Evolutionary conservation across 805 yeast genomes (phyloP), one percentile per base, ranked within the genome.

Genomic region (Lachancea kluyveri): DNA sequence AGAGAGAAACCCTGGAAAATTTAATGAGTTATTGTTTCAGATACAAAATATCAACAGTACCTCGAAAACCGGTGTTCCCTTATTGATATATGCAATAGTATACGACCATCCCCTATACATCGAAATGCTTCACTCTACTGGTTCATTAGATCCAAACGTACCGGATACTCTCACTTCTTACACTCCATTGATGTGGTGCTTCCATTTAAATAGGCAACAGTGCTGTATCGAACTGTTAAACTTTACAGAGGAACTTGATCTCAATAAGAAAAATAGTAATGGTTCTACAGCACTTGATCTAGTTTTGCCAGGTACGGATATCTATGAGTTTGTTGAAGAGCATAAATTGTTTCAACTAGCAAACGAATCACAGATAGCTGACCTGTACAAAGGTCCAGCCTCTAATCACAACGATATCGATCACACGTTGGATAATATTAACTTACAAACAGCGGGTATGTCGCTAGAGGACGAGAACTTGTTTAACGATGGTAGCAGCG

Each of bases 101-200:
- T 77, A 72, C 42, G 64, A 70, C 37, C 64, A 76, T 21, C 46
- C 55, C 7, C 64, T 60, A 6, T 60, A 71, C 26, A 69, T 69
- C 2, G 79, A 77, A 25, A 48, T 76, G 1, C 50, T 78, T 13
- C 43, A 63, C 14, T 31, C 41, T 4, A 54, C 57, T 16, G 60
- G 65, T 25, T 46, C 54, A 64, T 22, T 50, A 5, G 74, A 73
- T 43, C 65, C 72, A 6, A 77, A 77, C 44, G 43, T 60, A 21
- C 46, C 55, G 6, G 88, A 79, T 43, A 58, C 65, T 2, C 34
- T 72, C 14, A 51, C 71, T 15, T 65, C 71, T 3, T 77, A 74
- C 54, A 70, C 85, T 0, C 85, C 95, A 8, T 55, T 83, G 26
- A 84, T 83, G 92, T 85, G 95, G 95, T 88, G 94, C 1, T 74